Conservation (phyloP, 257 asterid genomes). For the Prunella vulgaris region DNA sequence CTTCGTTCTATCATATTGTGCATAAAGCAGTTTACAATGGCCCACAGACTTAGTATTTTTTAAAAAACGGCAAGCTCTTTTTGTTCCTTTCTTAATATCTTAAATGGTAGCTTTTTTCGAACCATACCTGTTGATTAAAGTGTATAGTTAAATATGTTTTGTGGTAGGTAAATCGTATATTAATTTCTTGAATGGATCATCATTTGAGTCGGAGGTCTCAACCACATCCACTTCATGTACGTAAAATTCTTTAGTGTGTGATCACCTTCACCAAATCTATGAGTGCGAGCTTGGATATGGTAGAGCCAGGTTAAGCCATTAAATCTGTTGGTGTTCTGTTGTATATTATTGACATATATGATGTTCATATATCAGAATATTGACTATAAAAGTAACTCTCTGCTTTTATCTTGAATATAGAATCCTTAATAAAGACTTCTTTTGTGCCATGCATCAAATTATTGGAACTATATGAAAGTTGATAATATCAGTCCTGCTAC, state of each 20-base stretch:
- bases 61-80: conserved; percentile 57
- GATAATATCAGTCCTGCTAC: background rate
- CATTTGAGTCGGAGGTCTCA: conserved; percentile 58
- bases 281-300: background rate
- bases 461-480: background rate
- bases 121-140: background rate
- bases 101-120: background rate
- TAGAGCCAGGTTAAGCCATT: background rate
- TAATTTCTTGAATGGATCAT: conserved; percentile 67
- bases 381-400: background rate
- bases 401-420: conserved; percentile 1
- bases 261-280: background rate
- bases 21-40: conserved; percentile 89
- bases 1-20: no score
- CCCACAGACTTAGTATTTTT: conserved; percentile 80
- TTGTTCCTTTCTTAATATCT: conserved; percentile 15
- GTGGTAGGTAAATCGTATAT: conserved; percentile 56
- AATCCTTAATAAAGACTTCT: no score
- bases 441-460: background rate
- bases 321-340: background rate
- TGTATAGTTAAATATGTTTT: background rate
- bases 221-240: conserved; percentile 59
- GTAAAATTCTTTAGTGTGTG: conserved; percentile 21
- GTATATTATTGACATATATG: background rate
- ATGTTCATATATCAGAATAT: background rate